Conservation (phyloP, 306 rosid species). For the Nissolia schottii region DNA sequence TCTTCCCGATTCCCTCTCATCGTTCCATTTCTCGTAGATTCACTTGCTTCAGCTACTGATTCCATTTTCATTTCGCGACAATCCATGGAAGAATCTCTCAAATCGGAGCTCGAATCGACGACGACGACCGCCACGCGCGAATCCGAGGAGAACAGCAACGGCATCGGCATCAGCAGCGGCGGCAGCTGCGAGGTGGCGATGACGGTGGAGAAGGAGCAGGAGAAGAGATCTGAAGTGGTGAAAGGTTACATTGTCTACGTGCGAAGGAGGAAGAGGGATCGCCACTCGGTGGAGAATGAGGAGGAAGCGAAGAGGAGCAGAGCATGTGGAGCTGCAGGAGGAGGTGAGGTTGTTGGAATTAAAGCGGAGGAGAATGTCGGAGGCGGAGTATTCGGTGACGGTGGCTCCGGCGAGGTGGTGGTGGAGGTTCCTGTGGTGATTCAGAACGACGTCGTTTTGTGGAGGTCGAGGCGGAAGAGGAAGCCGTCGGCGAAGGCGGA, state of each 20-base stretch:
- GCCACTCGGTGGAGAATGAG: neutral
- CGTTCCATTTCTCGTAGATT: slow-evolving; percentile 4
- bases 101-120: slow-evolving; percentile 43
- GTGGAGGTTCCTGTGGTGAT: neutral
- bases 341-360: neutral
- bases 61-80: neutral
- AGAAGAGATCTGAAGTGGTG: slow-evolving; percentile 19
- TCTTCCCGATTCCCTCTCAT: neutral
- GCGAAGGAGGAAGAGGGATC: slow-evolving; percentile 43
- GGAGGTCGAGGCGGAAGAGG: slow-evolving; percentile 39
- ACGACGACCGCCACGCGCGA: neutral
- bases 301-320: slow-evolving; percentile 20
- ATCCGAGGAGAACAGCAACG: neutral
- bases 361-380: neutral
- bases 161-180: neutral
- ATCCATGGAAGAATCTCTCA: slow-evolving; percentile 28
- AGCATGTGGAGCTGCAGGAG: neutral
- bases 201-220: neutral
- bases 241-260: slow-evolving; percentile 80
- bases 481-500: slow-evolving; percentile 37
- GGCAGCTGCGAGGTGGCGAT: neutral
- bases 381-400: neutral
- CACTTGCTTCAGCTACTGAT: slow-evolving; percentile 15
- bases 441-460: slow-evolving; percentile 16
- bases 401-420: slow-evolving; percentile 22